A percentile compares a stretch with the other conserved stretches of the same genome.
Conservation (phyloP, 768 basidiomycete species). For the Russula virescens region DNA sequence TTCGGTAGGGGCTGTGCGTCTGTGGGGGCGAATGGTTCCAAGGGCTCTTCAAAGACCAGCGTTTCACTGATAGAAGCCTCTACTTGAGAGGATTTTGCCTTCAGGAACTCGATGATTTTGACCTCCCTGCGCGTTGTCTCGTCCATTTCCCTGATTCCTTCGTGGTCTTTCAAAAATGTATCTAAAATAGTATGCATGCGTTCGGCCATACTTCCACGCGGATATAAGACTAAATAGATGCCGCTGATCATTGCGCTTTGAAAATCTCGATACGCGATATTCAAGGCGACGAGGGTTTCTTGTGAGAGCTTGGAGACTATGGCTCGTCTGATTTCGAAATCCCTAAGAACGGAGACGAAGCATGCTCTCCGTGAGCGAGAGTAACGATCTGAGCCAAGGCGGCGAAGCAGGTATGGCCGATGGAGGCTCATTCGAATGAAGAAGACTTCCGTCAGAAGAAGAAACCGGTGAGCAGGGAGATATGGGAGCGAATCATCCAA, state of each 20-base stretch:
- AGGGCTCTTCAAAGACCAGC: slow-evolving; percentile 13
- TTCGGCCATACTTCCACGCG: slow-evolving; percentile 58
- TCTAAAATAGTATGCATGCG: slow-evolving; percentile 79
- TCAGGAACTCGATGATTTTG: slow-evolving; percentile 79
- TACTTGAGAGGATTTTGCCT: slow-evolving; percentile 55
- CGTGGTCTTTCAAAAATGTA: slow-evolving; percentile 65
- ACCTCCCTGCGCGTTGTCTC: slow-evolving; percentile 78
- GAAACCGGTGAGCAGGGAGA: slow-evolving; percentile 79
- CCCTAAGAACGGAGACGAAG: slow-evolving; percentile 85
- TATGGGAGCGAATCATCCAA: slow-evolving; percentile 61
- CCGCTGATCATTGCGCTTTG: slow-evolving; percentile 88
- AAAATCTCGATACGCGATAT: slow-evolving; percentile 82
- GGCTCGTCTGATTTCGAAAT: slow-evolving; percentile 70
- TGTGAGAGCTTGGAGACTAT: slow-evolving; percentile 58
- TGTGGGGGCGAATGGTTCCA: slow-evolving; percentile 6
- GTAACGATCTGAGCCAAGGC: slow-evolving; percentile 74
- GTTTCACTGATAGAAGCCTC: slow-evolving; percentile 21
- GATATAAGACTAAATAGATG: slow-evolving; percentile 78
- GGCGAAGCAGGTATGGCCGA: slow-evolving; percentile 81
- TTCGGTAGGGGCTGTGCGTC: slow-evolving; percentile 15
- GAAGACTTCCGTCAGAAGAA: slow-evolving; percentile 83
- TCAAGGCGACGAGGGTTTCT: slow-evolving; percentile 62
- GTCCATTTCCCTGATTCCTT: slow-evolving; percentile 58
- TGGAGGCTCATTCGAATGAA: slow-evolving; percentile 82
- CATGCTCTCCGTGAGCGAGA: slow-evolving; percentile 77